Conservation (phyloP, 2,329 filamentous ascomycete species). For the Epichloe festucae region DNA sequence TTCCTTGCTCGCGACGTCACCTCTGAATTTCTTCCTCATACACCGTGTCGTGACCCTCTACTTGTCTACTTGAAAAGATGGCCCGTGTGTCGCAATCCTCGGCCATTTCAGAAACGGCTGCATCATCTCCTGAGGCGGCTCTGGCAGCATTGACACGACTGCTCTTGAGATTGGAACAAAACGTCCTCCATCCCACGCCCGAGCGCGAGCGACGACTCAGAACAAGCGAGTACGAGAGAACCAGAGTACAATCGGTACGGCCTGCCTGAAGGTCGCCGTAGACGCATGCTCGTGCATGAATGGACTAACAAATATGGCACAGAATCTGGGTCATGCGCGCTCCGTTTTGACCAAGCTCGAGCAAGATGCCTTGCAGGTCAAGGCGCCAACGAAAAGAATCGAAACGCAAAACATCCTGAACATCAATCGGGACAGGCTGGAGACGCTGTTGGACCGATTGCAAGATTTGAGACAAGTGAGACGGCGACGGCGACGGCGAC, state of each 20-base stretch:
- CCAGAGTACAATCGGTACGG: conserved; percentile 28
- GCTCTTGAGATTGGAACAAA: conserved; percentile 51
- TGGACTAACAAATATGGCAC: background rate
- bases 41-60: background rate
- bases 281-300: background rate
- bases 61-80: background rate
- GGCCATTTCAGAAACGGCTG: background rate
- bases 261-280: conserved; percentile 13
- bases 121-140: conserved; percentile 15
- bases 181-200: conserved; percentile 47
- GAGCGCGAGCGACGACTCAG: conserved; percentile 45
- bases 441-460: conserved; percentile 51
- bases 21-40: background rate
- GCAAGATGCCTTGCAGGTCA: conserved; percentile 49
- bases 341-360: conserved; percentile 57
- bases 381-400: conserved; percentile 43
- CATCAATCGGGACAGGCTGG: conserved; percentile 51
- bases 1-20: background rate
- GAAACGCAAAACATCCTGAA: conserved; percentile 51
- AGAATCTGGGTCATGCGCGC: conserved; percentile 64
- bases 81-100: background rate
- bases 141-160: conserved; percentile 47
- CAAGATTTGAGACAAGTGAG: conserved; percentile 52
- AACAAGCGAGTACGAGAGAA: conserved; percentile 52
- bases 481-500: background rate